Base-by-base conservation (phyloP, 495 filamentous ascomycete species). In the Lasiosphaeris hirsuta region DNA sequence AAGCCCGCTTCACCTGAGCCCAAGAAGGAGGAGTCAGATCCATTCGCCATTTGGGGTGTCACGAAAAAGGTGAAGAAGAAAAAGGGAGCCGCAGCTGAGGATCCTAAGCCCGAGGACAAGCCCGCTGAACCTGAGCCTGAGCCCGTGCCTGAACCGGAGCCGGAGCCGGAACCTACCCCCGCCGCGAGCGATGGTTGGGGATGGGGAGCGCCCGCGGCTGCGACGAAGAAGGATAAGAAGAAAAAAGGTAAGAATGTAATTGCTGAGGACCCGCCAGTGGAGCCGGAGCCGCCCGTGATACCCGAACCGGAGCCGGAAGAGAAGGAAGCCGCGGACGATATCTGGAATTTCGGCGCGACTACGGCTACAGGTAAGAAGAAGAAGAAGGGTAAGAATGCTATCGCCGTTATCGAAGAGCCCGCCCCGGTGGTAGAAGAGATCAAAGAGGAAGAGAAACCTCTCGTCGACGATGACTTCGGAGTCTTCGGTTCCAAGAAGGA, bases 1-100 rank as follows among this genome's bases (percentile, higher is more conserved):
- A 30, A 48, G 4, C 43, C 49, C 33, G n/a, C n/a, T n/a, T n/a
- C n/a, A n/a, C 52, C 56, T 18, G 53, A 55, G 30, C 52, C 47
- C 4, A 51, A 61, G 34, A 52, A 57, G 37, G 14, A 45, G 40
- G 59, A 59, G 23, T 50, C 62, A 35, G 63, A 63, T 44, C 17
- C 59, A 13, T 67, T 44, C 38, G 58, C 45, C 19, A 19, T 51
- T 15, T 63, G 59, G 51, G 59, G 59, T 9, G 36, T 57, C 1
- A 62, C 59, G 9, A 72, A 71, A 43, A 76, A 71, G 59, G 57
- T 59, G 23, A 65, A 64, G 45, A 75, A 73, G 62, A 70, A 70
- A 54, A 67, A 61, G 53, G 56, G 61, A 19, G 57, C 33, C 37
- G 51, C 37, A 30, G 30, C 53, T 15, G 58, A 58, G 30, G 61